Base-by-base conservation (phyloP, 192 early-diverging fungal species). In the Mortierella antarctica region DNA sequence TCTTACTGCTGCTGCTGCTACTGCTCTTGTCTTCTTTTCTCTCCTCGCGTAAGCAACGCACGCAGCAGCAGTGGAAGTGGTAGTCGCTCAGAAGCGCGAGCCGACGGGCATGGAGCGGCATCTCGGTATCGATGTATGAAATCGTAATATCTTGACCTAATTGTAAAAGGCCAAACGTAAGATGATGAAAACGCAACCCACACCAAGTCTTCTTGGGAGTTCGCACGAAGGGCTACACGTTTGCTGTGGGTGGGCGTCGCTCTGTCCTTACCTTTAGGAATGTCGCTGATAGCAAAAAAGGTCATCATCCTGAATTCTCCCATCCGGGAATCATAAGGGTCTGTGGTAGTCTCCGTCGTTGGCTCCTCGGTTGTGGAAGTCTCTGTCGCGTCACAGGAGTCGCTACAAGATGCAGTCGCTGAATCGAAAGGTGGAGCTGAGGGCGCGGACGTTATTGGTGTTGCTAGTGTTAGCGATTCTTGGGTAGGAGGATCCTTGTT, bases 121-220 rank as follows among this genome's bases (percentile, higher is more conserved):
- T 70, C 40, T 90, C 83, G 15, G 84, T 83, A 71, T 92, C 89
- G 50, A 92, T 91, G 73, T 93, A 93, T 13, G 88, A 87, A 55
- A 93, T 93, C 2, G 86, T 91, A 48, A 93, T 62, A 20, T 86
- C 83, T 62, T 88, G 85, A 61, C 77, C 86, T 64, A 50, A 53
- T n/a, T 47, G 15, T 52, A 52, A 57, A n/a, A 17, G 3, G 31
- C 31, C 31, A 31, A 31, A 31, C 1, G 31, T 31, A 31, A 31
- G 31, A 21, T 18, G 14, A 48, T 23, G 12, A 7, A 42, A 40
- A 39, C 42, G 39, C 3, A 57, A 47, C 8, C 18, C 57, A 68
- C 13, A 51, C 1, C 23, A 55, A 6, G 20, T 60, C 39, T 61
- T 46, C 5, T 42, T 47, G 13, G 17, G 17, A 21, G 50, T 6